Percentiles rank a stretch among this genome's conserved stretches.
phyloP scores from a whole-genome alignment of 306 rosid genomes.

The Lathyrus sativus region DNA sequence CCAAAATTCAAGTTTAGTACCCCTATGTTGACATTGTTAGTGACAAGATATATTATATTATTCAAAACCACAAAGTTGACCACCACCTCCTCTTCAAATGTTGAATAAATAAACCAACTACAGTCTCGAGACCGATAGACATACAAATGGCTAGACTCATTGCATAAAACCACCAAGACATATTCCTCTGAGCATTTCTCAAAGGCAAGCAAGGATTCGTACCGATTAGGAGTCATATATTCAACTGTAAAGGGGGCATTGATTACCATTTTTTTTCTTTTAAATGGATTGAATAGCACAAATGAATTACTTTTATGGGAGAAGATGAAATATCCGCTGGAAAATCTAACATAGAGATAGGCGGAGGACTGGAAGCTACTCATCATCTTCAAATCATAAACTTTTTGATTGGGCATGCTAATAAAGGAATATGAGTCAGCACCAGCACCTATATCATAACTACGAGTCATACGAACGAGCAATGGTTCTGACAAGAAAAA shows the following conservation, averaged over 20 bases:
- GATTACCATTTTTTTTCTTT: too few species aligned
- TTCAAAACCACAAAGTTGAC: neutral
- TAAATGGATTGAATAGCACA: too few species aligned
- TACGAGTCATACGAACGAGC: neutral
- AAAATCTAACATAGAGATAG: neutral
- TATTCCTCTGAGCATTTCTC: neutral
- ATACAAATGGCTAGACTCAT: neutral
- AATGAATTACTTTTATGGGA: too few species aligned
- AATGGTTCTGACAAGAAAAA: neutral
- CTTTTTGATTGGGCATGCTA: neutral
- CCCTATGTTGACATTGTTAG: neutral
- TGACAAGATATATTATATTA: too few species aligned
- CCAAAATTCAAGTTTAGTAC: neutral
- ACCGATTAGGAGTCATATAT: too few species aligned
- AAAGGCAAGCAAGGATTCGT: neutral
- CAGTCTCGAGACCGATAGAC: neutral
- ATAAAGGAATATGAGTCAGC: neutral
- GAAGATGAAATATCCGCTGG: neutral
- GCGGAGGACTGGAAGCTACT: neutral
- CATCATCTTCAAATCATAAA: neutral
- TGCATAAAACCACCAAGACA: neutral
- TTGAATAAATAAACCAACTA: neutral
- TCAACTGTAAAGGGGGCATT: too few species aligned
- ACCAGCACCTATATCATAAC: fast-evolving
- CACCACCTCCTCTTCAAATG: too few species aligned